Evolutionary conservation across 1,284 basidiomycete species (phyloP).

Genomic region (Cryptococcus sp.): DNA sequence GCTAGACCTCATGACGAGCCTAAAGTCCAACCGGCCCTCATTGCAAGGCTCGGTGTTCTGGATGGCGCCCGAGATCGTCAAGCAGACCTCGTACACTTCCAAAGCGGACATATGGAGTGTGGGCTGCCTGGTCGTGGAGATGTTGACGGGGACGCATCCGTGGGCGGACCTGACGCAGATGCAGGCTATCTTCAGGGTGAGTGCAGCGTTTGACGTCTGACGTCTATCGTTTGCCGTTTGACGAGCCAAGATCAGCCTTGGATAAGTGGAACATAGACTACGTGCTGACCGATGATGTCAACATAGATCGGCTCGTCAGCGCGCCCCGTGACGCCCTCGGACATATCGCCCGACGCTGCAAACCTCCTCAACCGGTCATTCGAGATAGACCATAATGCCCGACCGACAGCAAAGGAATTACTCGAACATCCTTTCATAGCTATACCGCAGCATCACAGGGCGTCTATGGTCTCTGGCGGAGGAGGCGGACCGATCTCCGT

Average conservation of each 20-base stretch:
- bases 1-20: constrained; percentile 72
- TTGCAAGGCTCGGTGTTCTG: constrained; percentile 97
- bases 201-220: constrained; percentile 12
- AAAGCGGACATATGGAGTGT: constrained; percentile 99
- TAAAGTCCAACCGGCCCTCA: constrained; percentile 81
- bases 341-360: constrained; percentile 81
- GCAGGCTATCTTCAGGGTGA: constrained; percentile 94
- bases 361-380: constrained; percentile 84
- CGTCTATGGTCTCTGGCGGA: background rate
- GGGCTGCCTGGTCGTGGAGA: constrained; percentile 95
- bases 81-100: constrained; percentile 85
- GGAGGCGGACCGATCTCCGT: constrained; percentile 14
- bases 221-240: constrained; percentile 2
- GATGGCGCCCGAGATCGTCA: constrained; percentile 99
- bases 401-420: constrained; percentile 76
- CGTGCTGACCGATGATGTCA: background rate
- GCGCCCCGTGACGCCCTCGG: constrained; percentile 79
- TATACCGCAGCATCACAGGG: constrained; percentile 2
- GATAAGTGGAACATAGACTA: background rate
- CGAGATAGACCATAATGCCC: constrained; percentile 75
- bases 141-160: constrained; percentile 96
- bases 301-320: constrained; percentile 82
- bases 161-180: constrained; percentile 98
- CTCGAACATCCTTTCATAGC: constrained; percentile 73
- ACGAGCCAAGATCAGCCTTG: background rate